Percentiles rank a stretch among this genome's conserved stretches.
Conservation (phyloP, 208 protist species). For the Trypanosoma grayi region DNA sequence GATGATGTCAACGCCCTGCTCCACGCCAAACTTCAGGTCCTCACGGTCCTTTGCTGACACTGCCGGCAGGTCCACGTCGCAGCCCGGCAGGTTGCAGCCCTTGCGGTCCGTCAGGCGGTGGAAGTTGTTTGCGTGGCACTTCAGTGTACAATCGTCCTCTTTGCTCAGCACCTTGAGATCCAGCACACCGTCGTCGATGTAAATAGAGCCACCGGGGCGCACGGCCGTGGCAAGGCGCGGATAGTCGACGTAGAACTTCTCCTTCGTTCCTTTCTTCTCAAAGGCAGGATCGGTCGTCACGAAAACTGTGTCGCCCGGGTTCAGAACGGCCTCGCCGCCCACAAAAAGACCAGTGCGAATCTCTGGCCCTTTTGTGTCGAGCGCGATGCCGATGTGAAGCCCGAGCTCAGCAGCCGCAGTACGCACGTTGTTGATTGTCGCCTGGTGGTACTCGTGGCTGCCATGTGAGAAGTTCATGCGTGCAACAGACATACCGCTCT, state of each 20-base stretch:
- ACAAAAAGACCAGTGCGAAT: slow-evolving; percentile 94
- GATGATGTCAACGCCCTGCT: slow-evolving; percentile 98
- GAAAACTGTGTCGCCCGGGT: slow-evolving; percentile 67
- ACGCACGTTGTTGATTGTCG: slow-evolving; percentile 94
- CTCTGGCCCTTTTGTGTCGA: slow-evolving; percentile 97
- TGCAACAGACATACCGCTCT: slow-evolving; percentile 96
- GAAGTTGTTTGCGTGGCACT: slow-evolving; percentile 78
- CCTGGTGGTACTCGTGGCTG: slow-evolving; percentile 94
- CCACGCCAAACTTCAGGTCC: slow-evolving; percentile 94
- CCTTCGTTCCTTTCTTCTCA: slow-evolving; percentile 74
- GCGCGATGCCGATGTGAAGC: slow-evolving; percentile 91
- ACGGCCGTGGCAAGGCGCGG: slow-evolving; percentile 75
- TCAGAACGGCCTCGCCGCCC: slow-evolving; percentile 65
- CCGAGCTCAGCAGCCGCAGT: slow-evolving; percentile 84
- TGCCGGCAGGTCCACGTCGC: slow-evolving; percentile 84
- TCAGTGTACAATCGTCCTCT: slow-evolving; percentile 71
- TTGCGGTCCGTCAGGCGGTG: slow-evolving; percentile 82
- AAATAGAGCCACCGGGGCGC: slow-evolving; percentile 84
- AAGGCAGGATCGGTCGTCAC: slow-evolving; percentile 90
- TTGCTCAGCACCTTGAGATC: slow-evolving; percentile 79
- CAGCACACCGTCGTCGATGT: slow-evolving; percentile 97
- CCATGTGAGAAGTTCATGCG: slow-evolving; percentile 99
- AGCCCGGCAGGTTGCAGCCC: slow-evolving; percentile 88
- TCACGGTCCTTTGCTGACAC: slow-evolving; percentile 92
- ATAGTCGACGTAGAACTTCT: slow-evolving; percentile 94